Percentiles rank a stretch among this genome's conserved stretches.
Conservation (phyloP, 108 stramenopile genomes). For the Licmophora abbreviata region DNA sequence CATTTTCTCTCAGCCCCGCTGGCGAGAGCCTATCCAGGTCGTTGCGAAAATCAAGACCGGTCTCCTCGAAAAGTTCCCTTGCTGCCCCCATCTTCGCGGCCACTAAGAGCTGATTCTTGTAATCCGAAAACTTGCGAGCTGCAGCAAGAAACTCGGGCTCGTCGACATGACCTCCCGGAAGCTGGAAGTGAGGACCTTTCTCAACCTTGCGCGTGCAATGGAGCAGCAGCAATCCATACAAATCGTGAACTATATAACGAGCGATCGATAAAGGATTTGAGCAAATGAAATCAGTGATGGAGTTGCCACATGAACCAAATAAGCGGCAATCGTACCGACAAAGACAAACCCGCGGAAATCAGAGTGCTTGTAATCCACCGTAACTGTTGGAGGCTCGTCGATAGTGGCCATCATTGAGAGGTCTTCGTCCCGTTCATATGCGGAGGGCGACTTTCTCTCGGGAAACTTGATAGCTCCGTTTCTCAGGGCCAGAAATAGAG, state of each 20-base stretch:
- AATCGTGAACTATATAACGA: too few species aligned
- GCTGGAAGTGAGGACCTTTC: constrained; percentile 68
- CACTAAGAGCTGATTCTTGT: constrained; percentile 20
- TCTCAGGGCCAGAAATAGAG: too few species aligned
- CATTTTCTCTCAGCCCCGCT: constrained; percentile 12
- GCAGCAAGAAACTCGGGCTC: constrained; percentile 32
- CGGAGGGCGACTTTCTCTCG: too few species aligned
- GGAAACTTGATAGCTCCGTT: too few species aligned
- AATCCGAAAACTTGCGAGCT: constrained; percentile 5
- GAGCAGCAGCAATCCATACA: constrained; percentile 55
- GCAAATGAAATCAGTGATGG: too few species aligned
- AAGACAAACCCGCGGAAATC: constrained; percentile 71
- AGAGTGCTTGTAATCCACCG: constrained; percentile 14
- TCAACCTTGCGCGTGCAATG: constrained; percentile 72
- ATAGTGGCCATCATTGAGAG: too few species aligned
- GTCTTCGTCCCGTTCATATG: too few species aligned
- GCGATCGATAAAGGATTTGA: too few species aligned
- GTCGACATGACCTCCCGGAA: constrained; percentile 80
- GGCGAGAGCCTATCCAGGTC: constrained; percentile 42
- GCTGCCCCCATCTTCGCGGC: constrained; percentile 62
- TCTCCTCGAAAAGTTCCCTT: constrained; percentile 78
- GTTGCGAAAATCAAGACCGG: constrained; percentile 56
- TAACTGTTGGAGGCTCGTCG: too few species aligned
- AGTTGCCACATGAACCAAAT: too few species aligned
- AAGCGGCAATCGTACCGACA: too few species aligned